Conservation (phyloP, 2,329 filamentous ascomycete genomes). For the Ophiostoma tasmaniense region DNA sequence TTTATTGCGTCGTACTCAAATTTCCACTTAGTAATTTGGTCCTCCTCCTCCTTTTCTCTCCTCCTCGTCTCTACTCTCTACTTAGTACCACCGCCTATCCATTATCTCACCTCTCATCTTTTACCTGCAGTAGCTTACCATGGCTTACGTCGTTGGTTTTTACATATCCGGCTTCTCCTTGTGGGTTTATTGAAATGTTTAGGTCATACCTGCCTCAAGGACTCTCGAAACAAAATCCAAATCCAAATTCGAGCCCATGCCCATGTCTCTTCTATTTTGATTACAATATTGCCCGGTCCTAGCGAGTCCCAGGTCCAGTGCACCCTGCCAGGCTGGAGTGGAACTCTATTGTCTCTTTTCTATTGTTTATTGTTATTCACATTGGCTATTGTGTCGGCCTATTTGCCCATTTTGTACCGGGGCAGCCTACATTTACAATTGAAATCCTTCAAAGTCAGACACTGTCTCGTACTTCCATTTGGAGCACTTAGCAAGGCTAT, state of each 20-base stretch:
- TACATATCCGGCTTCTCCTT: conserved; percentile 2
- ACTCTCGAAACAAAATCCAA: too few relatives aligned
- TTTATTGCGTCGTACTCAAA: background rate
- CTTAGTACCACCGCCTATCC: background rate
- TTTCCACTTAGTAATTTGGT: background rate
- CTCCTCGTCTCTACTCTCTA: background rate
- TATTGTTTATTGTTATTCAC: background rate
- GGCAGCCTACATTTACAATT: too few relatives aligned
- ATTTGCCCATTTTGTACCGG: background rate
- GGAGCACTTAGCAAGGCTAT: background rate
- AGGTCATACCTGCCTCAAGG: background rate
- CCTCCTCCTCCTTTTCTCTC: background rate
- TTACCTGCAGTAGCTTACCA: background rate
- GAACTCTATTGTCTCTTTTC: background rate
- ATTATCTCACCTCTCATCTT: background rate
- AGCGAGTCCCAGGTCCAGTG: background rate
- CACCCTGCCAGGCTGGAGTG: background rate
- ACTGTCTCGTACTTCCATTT: conserved; percentile 1
- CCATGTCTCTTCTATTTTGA: background rate
- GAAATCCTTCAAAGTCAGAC: background rate
- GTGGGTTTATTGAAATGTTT: background rate
- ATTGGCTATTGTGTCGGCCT: background rate
- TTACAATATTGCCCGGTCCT: background rate
- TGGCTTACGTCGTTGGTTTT: background rate
- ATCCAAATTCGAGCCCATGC: background rate